Evolutionary conservation across 331 rosid genomes (phyloP), one percentile per base, ranked within the genome.

Genomic region (Acacia pycnantha): DNA sequence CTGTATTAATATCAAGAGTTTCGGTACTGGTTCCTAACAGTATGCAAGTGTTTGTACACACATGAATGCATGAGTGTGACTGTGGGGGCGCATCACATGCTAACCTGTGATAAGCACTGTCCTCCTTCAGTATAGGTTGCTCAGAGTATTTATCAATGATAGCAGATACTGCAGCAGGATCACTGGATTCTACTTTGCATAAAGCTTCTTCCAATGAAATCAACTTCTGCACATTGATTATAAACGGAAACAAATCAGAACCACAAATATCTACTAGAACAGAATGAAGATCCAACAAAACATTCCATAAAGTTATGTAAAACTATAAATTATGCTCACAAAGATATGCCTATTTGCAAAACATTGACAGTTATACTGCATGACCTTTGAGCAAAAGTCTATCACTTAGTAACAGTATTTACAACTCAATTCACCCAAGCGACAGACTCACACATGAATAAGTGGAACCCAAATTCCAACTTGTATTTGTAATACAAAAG

Each of bases 141-240:
- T 88, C 82, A 0, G 97, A 85, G 86, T 85, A 91, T 51, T 82
- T 75, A 78, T 91, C 91, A 64, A 94, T 90, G 41, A 90, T 84
- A 50, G 82, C 88, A 77, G 92, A 90, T 50, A 94, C 81, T 16
- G 76, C 66, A 84, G 87, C 53, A 78, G 84, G 78, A 83, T 88
- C 93, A 85, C 91, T 88, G 70, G 92, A 88, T 82, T 84, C 85
- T 54, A 85, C 88, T 77, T 87, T 88, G 88, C 41, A 84, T 44
- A 94, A 88, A 33, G 87, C 91, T 89, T 90, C 97, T 90, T 96
- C 99, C 85, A 96, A 82, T 65, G 73, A 59, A 77, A 86, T 61
- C 81, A 96, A 77, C 67, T 84, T 91, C 99, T 93, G 91, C 82
- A 11, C 74, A 83, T 65, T 53, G 81, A 85, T 74, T 11, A 77